Base-by-base conservation (phyloP, 495 filamentous ascomycete genomes). In the Tricharina praecox region DNA sequence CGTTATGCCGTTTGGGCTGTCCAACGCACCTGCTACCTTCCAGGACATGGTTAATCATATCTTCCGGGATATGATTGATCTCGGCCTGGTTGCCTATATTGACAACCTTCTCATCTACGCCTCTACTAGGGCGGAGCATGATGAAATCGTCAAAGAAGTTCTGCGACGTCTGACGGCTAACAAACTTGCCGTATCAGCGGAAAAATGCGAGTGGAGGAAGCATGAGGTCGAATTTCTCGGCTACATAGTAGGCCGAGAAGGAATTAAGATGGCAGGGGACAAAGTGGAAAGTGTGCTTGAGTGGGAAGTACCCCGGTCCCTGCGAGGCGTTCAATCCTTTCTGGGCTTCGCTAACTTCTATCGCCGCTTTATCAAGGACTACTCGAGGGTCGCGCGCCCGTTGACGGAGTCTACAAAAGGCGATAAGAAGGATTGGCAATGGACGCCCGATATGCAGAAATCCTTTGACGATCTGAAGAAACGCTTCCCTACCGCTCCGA, bases 61-160 rank as follows among this genome's bases (percentile, higher is more conserved):
- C 21, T 21, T 53, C 0, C 23, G 10, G 2, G 24, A 53, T 19
- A 45, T 46, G 23, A 13, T 53, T 1, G 30, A 32, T 39, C 23
- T 46, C 5, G 59, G 57, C 23, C 55, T 58, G 23, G 53, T 61
- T 16, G 50, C 39, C 0, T 66, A 64, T 39, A 33, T 67, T 0
- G 56, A 67, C n/a, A 50, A 67, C 39, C 58, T 67, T 23, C 48
- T 65, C 10, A 59, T 67, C 18, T 66, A 59, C 42, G 54, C 53
- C 11, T 35, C 45, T 36, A 49, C 37, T 26, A 38, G 41, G 35
- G 19, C 42, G 34, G 47, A 53, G 50, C 50, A 58, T 23, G 21
- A 30, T 1, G 5, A 50, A 8, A 13, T 61, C 19, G 44, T 59
- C 16, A 42, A 37, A 18, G 50, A 51, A 24, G 50, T 62, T 0